phyloP scores from a whole-genome alignment of 2,329 filamentous ascomycete species.

The Cercospora sp. region DNA sequence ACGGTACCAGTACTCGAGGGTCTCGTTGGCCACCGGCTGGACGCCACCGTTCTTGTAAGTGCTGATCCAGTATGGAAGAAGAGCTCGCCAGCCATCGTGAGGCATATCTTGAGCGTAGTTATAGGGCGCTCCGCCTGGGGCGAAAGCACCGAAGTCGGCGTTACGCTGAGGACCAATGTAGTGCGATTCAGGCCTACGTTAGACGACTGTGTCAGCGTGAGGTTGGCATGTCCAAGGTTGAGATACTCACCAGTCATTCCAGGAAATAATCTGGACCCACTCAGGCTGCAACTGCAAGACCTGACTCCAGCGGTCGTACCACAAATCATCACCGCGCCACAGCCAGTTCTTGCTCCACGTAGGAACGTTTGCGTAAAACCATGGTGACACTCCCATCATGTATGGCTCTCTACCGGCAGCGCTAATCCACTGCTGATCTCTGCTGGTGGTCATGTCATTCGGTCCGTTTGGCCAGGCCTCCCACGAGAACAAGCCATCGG shows the following conservation, averaged over 20 bases:
- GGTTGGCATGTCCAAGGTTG: no score
- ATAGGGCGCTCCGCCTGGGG: constrained; percentile 44
- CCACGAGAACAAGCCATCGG: constrained; percentile 54
- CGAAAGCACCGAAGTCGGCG: constrained; percentile 17
- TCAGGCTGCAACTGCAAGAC: constrained; percentile 53
- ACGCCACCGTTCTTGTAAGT: constrained; percentile 51
- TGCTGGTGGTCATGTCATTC: constrained; percentile 52
- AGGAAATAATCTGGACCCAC: constrained; percentile 57
- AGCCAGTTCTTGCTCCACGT: constrained; percentile 62
- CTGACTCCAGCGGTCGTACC: constrained; percentile 61
- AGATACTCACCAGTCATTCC: constrained; percentile 57
- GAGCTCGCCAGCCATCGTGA: constrained; percentile 53
- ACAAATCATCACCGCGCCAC: constrained; percentile 62
- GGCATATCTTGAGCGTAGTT: constrained; percentile 52
- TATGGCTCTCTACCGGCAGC: constrained; percentile 49
- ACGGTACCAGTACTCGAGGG: constrained; percentile 48
- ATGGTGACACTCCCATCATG: constrained; percentile 51
- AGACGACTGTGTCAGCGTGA: not conserved
- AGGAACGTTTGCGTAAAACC: constrained; percentile 60
- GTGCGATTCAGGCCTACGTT: constrained; percentile 49
- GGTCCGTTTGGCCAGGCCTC: constrained; percentile 51
- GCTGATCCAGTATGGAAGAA: constrained; percentile 54
- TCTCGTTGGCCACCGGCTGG: constrained; percentile 35
- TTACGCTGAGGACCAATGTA: constrained; percentile 46
- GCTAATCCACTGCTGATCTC: constrained; percentile 45